Evolutionary conservation across 352 stramenopile species (phyloP).

Genomic region (Phytopythium delawarense): DNA sequence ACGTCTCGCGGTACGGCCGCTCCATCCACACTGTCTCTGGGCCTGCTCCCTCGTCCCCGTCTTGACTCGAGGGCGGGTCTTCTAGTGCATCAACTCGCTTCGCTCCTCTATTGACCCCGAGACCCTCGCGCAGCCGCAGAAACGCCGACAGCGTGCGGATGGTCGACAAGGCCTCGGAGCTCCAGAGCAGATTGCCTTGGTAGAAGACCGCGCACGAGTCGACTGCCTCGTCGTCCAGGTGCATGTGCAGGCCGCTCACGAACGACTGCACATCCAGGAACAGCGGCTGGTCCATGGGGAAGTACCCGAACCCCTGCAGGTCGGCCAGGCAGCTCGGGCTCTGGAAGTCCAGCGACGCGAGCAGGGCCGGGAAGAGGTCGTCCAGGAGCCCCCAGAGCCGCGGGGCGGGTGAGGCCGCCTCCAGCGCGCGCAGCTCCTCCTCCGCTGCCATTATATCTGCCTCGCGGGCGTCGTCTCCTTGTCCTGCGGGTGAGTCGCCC

Average conservation of each 20-base stretch:
- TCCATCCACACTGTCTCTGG: constrained; percentile 34
- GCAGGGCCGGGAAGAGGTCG: constrained; percentile 39
- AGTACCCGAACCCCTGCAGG: constrained; percentile 40
- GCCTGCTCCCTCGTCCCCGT: background rate
- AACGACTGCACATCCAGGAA: constrained; percentile 54
- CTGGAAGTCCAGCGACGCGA: constrained; percentile 28
- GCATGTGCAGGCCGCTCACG: constrained; percentile 31
- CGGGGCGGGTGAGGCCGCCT: constrained; percentile 23
- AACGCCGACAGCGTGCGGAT: constrained; percentile 44
- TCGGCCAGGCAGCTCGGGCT: constrained; percentile 35
- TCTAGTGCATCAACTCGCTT: background rate
- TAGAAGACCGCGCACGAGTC: constrained; percentile 38
- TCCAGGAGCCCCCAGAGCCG: constrained; percentile 25
- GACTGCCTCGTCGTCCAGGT: constrained; percentile 13
- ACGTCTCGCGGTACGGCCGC: constrained; percentile 50
- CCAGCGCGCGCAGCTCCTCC: constrained; percentile 23
- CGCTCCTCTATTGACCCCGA: constrained; percentile 33
- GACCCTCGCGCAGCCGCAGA: constrained; percentile 45
- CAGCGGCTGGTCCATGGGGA: constrained; percentile 41
- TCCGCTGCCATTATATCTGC: constrained; percentile 6
- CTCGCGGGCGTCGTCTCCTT: constrained; percentile 1
- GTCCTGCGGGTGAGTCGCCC: constrained; percentile 4
- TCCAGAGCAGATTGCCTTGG: constrained; percentile 53
- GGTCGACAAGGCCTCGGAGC: constrained; percentile 26
- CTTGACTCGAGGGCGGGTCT: background rate